Conservation (phyloP, 148 eudicot genomes). For the Fagopyrum homotropicum region DNA sequence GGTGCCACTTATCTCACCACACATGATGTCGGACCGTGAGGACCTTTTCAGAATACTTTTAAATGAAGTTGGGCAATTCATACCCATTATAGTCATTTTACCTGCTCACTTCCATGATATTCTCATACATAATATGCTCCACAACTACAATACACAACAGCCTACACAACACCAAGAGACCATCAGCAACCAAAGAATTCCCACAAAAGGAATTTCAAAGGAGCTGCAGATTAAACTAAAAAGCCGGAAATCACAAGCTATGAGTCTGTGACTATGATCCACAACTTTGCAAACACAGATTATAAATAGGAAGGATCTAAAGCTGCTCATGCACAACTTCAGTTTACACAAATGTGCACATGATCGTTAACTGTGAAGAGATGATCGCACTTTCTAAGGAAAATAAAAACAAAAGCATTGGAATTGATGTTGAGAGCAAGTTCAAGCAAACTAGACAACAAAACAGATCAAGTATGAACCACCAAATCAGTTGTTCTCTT, state of each 20-base stretch:
- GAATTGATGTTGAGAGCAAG: neutral
- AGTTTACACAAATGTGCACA: neutral
- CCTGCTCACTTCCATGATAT: no score
- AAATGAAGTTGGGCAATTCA: neutral
- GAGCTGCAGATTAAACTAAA: neutral
- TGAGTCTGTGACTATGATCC: no score
- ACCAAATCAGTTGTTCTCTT: neutral
- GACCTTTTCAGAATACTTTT: neutral
- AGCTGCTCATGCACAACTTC: neutral
- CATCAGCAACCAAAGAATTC: neutral
- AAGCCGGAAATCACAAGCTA: neutral
- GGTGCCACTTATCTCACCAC: neutral
- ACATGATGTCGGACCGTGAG: neutral
- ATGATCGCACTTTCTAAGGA: neutral
- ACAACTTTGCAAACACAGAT: neutral
- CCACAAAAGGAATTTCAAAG: neutral
- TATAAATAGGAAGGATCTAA: neutral
- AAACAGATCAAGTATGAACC: neutral
- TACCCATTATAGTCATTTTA: no score
- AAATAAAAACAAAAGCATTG: neutral
- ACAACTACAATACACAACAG: no score
- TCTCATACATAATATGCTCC: no score
- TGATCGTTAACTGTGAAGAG: neutral
- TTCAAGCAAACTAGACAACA: neutral
- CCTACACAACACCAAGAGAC: no score